A percentile compares a stretch with the other conserved stretches of the same genome.
Conservation (phyloP, 1,284 basidiomycete species). For the Heterobasidion irregulare region DNA sequence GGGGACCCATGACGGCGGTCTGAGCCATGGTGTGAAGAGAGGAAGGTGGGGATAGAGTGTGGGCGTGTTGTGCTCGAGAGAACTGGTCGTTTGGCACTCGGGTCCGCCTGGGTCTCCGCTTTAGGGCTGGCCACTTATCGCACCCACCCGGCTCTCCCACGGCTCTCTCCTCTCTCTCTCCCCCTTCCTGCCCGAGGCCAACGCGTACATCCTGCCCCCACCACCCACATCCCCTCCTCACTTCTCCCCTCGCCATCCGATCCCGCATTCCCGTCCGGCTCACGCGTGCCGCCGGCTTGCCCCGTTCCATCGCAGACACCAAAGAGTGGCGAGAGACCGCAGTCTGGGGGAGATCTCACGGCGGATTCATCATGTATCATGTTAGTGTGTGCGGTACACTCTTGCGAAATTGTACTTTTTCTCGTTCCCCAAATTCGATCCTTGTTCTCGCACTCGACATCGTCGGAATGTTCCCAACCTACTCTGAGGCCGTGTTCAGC, state of each 20-base stretch:
- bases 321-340: no score
- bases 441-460: no score
- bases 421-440: no score
- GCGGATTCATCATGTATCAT: no score
- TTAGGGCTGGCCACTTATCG: constrained; percentile 28
- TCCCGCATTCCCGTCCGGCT: neutral
- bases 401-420: no score
- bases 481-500: no score
- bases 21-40: constrained; percentile 32
- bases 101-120: constrained; percentile 14
- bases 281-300: no score
- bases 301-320: no score
- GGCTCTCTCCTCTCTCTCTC: constrained; percentile 5
- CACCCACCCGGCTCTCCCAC: constrained; percentile 4
- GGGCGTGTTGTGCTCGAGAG: constrained; percentile 5
- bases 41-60: neutral
- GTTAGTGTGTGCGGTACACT: no score
- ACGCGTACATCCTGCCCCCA: neutral
- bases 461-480: no score
- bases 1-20: constrained; percentile 58
- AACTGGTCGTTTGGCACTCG: constrained; percentile 4
- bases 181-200: neutral
- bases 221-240: neutral
- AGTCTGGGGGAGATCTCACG: no score
- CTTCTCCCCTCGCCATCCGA: neutral